Base-by-base conservation (phyloP, 2,329 filamentous ascomycete species). In the Beauveria varroae region DNA sequence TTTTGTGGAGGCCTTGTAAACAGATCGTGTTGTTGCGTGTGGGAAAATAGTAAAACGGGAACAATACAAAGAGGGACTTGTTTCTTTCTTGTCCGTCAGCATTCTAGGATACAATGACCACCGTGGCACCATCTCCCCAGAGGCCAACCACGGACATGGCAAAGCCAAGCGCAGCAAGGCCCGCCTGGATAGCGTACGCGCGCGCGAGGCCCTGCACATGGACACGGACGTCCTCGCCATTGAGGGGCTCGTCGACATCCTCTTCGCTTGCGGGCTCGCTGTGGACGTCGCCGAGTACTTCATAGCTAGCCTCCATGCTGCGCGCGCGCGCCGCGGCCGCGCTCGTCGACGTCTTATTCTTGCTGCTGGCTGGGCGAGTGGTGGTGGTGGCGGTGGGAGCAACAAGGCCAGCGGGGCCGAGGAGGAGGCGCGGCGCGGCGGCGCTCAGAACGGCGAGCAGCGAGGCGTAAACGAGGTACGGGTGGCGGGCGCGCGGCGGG, bases 381-480 rank as follows among this genome's bases (percentile, higher is more conserved):
- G 62, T 64, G 18, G 69, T 63, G 10, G 69, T 64, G 3, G 62
- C 64, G n/a, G 69, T 63, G 10, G 69, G 63, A 3, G 34, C 34
- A 37, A 69, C 69, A 62, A 12, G 34, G 51, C 20, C 63, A 70
- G 26, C 66, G 28, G 69, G 69, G 43, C 68, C 68, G 16, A 81
- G 79, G 18, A 81, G 74, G 46, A 85, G 68, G 26, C 74, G 71
- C 34, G 56, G 61, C 81, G 79, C 79, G 50, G 83, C 77, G 24
- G 81, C 81, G 50, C 89, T 85, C 44, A 89, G 77, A 44, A 81
- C 78, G 49, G 86, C 83, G 62, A 92, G 81, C 28, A 91, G 75
- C 3, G 87, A 86, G 16, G 91, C 91, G 86, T 95, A 97, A 63
- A 97, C 75, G 28, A 97, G 86, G 72, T 96, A 98, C 0, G 93